Base-by-base conservation (phyloP, 2,329 filamentous ascomycete genomes). In the Didymella arachidicola region DNA sequence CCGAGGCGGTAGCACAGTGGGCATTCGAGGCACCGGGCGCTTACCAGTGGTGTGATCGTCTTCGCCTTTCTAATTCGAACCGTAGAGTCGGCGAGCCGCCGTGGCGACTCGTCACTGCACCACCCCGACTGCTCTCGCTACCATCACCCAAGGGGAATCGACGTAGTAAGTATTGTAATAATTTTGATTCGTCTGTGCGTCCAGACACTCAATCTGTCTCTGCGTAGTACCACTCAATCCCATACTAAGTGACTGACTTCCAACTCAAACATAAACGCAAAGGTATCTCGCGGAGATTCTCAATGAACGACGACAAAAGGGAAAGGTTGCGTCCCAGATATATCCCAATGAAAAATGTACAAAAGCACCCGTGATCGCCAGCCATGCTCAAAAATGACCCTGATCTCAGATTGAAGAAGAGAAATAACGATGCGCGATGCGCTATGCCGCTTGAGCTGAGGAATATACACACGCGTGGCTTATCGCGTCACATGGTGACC, bases 401-500 rank as follows among this genome's bases (percentile, higher is more conserved):
- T 59, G 62, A 67, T 64, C 62, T 51, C 58, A 64, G 65, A 64
- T 60, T 47, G 46, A 60, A 60, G 64, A 64, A 58, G 34, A 54
- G 57, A 55, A 61, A 25, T 38, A 46, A 57, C 60, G 25, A 43
- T 49, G 19, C 22, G 39, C 22, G 39, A 50, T 58, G 57, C 57
- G 59, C 62, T 61, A 68, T 62, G 53, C 48, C 53, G 53, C 53
- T 59, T 59, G 60, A 61, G 62, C 58, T 32, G 54, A 25, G 46
- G 39, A 53, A 42, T 53, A 42, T 39, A 56, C 47, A 60, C 51
- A 49, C 39, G 18, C 29, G 27, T 70, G 66, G 66, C 60, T 48
- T 57, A 66, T 53, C 68, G 60, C 6, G 66, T 62, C 26, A 73
- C 72, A 22, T 60, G 58, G n/a, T 72, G 67, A 7, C 77, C 77